Conservation (phyloP, 208 protist genomes). For the Eutreptiella sp. region DNA sequence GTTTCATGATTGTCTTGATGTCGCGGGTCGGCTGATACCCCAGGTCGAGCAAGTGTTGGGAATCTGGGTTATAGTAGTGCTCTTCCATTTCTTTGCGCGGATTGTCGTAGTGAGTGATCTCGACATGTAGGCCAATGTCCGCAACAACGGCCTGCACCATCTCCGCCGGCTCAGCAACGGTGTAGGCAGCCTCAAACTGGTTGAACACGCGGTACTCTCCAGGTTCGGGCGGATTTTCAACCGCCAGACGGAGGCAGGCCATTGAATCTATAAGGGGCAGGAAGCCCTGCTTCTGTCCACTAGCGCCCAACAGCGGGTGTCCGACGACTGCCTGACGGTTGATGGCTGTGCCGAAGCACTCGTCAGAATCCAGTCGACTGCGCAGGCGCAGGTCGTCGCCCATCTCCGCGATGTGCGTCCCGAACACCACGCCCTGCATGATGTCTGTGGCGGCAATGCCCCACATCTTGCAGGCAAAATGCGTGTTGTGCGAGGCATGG, state of each 20-base stretch:
- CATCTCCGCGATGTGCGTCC: neutral
- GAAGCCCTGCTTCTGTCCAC: neutral
- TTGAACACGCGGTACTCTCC: constrained; percentile 10
- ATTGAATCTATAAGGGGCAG: neutral
- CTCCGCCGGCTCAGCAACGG: neutral
- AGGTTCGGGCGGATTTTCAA: neutral
- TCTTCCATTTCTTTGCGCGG: neutral
- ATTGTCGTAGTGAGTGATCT: neutral
- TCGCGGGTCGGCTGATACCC: too few relatives aligned
- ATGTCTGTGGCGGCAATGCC: neutral
- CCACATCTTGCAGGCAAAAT: neutral
- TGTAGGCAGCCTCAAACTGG: neutral
- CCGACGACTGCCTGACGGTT: neutral
- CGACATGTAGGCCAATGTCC: neutral
- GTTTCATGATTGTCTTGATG: too few relatives aligned
- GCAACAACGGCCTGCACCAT: neutral
- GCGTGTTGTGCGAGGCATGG: neutral
- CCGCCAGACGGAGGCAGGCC: neutral
- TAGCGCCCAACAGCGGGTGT: neutral
- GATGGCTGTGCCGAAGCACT: neutral
- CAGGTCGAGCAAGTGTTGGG: too few relatives aligned
- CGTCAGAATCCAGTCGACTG: neutral
- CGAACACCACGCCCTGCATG: neutral
- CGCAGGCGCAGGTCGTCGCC: neutral
- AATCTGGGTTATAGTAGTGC: too few relatives aligned